A percentile compares a stretch with the other conserved stretches of the same genome.
phyloP scores from a whole-genome alignment of 805 yeast genomes.

The Candida coquimbonensis region DNA sequence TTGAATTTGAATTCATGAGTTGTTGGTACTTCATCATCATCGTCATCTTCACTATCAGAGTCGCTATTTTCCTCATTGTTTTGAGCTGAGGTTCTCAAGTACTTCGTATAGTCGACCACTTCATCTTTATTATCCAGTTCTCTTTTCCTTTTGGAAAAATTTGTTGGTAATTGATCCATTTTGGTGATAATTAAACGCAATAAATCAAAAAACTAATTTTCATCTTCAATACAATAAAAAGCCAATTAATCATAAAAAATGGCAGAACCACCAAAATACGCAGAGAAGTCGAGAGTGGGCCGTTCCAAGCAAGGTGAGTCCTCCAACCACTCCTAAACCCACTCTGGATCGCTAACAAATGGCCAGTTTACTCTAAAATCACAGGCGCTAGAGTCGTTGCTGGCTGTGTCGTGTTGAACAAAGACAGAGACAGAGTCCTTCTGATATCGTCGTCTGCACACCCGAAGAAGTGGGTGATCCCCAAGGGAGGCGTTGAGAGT shows the following conservation, averaged over 20 bases:
- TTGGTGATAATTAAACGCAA: background rate
- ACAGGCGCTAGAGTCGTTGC: conserved; percentile 87
- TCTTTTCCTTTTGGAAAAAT: background rate
- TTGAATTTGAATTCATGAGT: conserved; percentile 23
- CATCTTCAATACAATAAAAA: too few relatives aligned
- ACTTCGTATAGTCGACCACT: background rate
- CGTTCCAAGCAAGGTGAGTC: conserved; percentile 23
- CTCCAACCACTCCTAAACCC: background rate
- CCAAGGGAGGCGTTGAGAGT: conserved; percentile 90
- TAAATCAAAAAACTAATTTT: too few relatives aligned
- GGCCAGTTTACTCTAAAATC: conserved; percentile 37
- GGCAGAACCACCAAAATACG: conserved; percentile 2
- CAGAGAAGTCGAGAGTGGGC: conserved; percentile 12
- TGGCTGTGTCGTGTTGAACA: conserved; percentile 75
- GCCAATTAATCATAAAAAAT: too few relatives aligned
- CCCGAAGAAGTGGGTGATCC: conserved; percentile 74
- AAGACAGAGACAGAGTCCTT: conserved; percentile 52
- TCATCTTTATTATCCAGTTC: background rate
- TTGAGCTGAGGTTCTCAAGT: background rate
- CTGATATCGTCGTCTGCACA: conserved; percentile 73
- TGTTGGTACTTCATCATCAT: conserved; percentile 27
- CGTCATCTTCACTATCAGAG: conserved; percentile 22
- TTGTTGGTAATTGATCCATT: conserved; percentile 2
- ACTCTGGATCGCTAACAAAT: conserved; percentile 9
- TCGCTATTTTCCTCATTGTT: conserved; percentile 6